Conservation (phyloP, 2,329 filamentous ascomycete species). For the Thielaviopsis euricoi region DNA sequence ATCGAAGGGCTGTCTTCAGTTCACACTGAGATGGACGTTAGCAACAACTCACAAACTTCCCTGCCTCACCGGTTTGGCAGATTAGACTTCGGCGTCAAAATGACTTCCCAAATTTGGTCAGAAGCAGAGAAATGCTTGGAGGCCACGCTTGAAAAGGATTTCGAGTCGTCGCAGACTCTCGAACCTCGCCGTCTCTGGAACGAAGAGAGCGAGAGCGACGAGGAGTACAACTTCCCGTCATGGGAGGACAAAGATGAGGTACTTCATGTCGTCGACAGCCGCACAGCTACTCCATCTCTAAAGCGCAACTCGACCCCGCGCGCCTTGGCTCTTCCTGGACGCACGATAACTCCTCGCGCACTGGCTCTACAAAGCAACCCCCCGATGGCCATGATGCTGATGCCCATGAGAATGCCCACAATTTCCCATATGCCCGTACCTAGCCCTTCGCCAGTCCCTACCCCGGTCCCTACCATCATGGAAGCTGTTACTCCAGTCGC, state of each 20-base stretch:
- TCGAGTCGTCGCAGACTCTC: background rate
- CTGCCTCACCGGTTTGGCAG: background rate
- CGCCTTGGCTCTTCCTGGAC: background rate
- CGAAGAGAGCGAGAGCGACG: slow-evolving; percentile 3
- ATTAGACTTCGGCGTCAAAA: background rate
- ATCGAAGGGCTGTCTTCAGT: slow-evolving; percentile 24
- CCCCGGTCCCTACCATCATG: background rate
- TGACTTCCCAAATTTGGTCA: background rate
- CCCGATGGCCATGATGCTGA: background rate
- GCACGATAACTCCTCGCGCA: background rate
- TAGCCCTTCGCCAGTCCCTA: background rate
- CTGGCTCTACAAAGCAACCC: background rate
- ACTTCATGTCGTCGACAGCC: background rate
- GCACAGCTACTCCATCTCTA: background rate
- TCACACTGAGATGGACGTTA: background rate
- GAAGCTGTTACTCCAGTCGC: background rate
- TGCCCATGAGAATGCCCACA: background rate
- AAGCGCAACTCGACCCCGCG: slow-evolving; percentile 9
- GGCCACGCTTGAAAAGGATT: background rate
- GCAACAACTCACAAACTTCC: slow-evolving; percentile 1
- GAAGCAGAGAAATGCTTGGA: background rate
- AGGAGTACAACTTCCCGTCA: slow-evolving; percentile 8
- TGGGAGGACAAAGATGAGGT: slow-evolving; percentile 14
- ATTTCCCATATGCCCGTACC: background rate
- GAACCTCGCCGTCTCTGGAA: background rate